These are phyloP conservation scores for Straminergon stramineum DNA, from an alignment of 225 moss, liverwort and hornwort genomes.

Conservation along the genomic window DNA sequence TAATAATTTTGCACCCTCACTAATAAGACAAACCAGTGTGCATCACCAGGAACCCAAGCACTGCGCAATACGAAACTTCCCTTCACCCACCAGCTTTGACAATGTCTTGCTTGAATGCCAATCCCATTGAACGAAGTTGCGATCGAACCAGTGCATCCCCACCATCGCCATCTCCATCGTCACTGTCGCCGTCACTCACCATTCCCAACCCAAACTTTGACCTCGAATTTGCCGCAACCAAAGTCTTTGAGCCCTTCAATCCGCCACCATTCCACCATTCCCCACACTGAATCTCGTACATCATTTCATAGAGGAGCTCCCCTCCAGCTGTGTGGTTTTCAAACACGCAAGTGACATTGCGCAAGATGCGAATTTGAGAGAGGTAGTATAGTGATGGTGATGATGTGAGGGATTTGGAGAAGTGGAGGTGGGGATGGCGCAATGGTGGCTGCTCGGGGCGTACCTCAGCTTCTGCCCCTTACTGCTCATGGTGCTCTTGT, in stretches of 20 bases:
- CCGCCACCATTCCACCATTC: neutral
- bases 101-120: neutral
- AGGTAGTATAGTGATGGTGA: neutral
- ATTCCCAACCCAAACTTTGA: neutral
- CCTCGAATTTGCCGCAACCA: neutral
- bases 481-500: constrained; percentile 57
- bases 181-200: neutral
- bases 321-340: neutral
- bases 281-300: neutral
- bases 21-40: neutral
- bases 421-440: constrained; percentile 7
- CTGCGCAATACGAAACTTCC: neutral
- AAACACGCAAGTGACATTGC: neutral
- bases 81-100: neutral
- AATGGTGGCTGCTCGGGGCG: constrained; percentile 39
- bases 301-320: neutral
- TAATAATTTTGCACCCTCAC: neutral
- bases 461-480: constrained; percentile 39
- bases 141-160: neutral
- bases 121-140: neutral
- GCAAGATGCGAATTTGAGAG: neutral
- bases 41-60: too few species aligned
- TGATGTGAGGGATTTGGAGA: neutral
- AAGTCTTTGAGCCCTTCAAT: neutral
- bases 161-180: neutral